Evolutionary conservation across 768 basidiomycete genomes (phyloP), one percentile per base, ranked within the genome.

Genomic region (Hydnomerulius pinastri): DNA sequence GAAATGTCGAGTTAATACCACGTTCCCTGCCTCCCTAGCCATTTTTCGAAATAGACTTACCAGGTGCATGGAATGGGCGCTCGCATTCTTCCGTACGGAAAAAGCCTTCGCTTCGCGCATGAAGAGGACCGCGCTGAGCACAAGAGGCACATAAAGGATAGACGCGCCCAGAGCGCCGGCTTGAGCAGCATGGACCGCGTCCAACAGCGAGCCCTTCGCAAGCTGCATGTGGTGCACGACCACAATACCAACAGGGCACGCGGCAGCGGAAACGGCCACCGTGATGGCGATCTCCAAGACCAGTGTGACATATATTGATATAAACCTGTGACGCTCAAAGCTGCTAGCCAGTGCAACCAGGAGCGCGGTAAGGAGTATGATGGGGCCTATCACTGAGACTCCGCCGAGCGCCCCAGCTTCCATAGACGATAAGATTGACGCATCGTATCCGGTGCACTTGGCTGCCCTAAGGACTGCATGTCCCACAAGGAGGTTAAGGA

Each of bases 321-420:
- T 9, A 21, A 23, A 15, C 7, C 21, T 39, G 9, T 44, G 49
- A 15, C 17, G 9, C 21, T 18, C 48, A 27, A 21, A 24, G 30
- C 27, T 27, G 10, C 56, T 44, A 18, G 55, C n/a, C 21, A 52
- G 18, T 2, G 52, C 43, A 1, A 56, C 23, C 23, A 59, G 24
- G 10, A 18, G 44, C 10, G 29, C 33, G 8, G 48, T 21, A 5
- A 44, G 29, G 24, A 55, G 17, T 46, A 46, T 39, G 10, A 41
- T 25, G 13, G 62, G 54, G 1, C 45, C 50, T 11, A 51, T 44
- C 30, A 61, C 44, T n/a, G 47, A 12, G 38, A 54, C 28, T 2
- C 57, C 60, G 17, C 57, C 50, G 21, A 60, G 48, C 4, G 53
- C 37, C 30, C 55, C 57, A 21, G 55, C 50, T 37, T 50, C 46